phyloP scores from a whole-genome alignment of 805 yeast species.

The Limtongozyma cylindracea region DNA sequence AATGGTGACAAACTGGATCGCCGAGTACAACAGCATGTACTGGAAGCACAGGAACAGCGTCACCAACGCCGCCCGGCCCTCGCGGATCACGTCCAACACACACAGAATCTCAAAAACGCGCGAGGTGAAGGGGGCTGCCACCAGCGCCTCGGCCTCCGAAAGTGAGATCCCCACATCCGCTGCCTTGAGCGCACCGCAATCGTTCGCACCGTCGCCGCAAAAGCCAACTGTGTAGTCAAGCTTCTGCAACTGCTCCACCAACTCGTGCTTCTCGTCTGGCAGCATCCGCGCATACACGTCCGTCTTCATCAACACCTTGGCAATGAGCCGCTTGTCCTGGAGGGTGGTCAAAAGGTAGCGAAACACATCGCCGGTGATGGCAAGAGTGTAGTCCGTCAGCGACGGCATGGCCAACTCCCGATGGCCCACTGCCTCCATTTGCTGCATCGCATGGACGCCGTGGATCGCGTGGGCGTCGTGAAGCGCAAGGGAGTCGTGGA shows the following conservation, averaged over 20 bases:
- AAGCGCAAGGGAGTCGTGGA: no score
- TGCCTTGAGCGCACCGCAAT: slow-evolving; percentile 93
- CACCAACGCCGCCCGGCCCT: slow-evolving; percentile 86
- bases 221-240: slow-evolving; percentile 87
- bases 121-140: slow-evolving; percentile 96
- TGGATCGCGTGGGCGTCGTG: slow-evolving; percentile 18
- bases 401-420: no score
- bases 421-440: no score
- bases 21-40: slow-evolving; percentile 92
- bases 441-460: no score
- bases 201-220: slow-evolving; percentile 99
- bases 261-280: slow-evolving; percentile 94
- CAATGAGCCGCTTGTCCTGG: slow-evolving; percentile 14
- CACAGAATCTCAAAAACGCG: slow-evolving; percentile 78
- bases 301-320: slow-evolving; percentile 40
- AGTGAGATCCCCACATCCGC: slow-evolving; percentile 94
- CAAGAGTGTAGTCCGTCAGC: slow-evolving; percentile 15
- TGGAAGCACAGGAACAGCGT: slow-evolving; percentile 94
- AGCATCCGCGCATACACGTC: slow-evolving; percentile 91
- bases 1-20: slow-evolving; percentile 82
- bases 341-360: slow-evolving; percentile 41
- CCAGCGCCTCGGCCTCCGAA: slow-evolving; percentile 95
- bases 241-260: slow-evolving; percentile 65
- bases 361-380: slow-evolving; percentile 85
- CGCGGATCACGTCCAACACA: slow-evolving; percentile 73